phyloP scores from a whole-genome alignment of 192 early-diverging fungal species.

The Powellomyces hirtus region DNA sequence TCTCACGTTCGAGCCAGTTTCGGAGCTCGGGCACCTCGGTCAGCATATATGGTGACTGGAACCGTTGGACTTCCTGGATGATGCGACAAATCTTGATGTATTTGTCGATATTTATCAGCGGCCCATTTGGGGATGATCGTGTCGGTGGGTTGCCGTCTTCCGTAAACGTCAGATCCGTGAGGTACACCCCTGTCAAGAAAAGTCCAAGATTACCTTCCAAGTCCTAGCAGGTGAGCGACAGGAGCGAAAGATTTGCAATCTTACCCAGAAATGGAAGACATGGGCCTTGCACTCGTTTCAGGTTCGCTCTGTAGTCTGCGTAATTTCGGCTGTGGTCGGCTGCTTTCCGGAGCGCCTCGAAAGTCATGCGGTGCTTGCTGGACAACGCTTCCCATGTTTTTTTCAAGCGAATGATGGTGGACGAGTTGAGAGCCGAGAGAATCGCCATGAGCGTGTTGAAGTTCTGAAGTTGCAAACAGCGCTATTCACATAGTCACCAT shows the following conservation, averaged over 20 bases:
- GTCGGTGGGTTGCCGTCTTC: conserved; percentile 53
- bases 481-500: conserved; percentile 14
- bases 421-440: conserved; percentile 44
- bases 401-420: conserved; percentile 48
- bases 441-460: conserved; percentile 50
- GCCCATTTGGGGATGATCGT: conserved; percentile 24
- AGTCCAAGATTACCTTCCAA: too few species aligned
- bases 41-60: conserved; percentile 67
- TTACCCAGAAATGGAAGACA: conserved; percentile 50
- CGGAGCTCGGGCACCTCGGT: conserved; percentile 38
- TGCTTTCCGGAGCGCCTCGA: conserved; percentile 32
- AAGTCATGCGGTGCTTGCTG: conserved; percentile 25
- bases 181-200: conserved; percentile 27
- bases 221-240: not conserved
- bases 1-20: conserved; percentile 22
- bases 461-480: conserved; percentile 40
- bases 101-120: conserved; percentile 83
- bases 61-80: conserved; percentile 72
- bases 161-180: conserved; percentile 54
- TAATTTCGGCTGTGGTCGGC: conserved; percentile 44
- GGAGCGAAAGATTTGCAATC: not conserved
- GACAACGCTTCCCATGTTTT: conserved; percentile 50
- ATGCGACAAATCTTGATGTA: conserved; percentile 58
- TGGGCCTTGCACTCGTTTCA: conserved; percentile 31
- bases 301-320: conserved; percentile 35